These are phyloP conservation scores for Penicillium glabrum DNA, from an alignment of 2,329 filamentous ascomycete species.

Conservation along the genomic window DNA sequence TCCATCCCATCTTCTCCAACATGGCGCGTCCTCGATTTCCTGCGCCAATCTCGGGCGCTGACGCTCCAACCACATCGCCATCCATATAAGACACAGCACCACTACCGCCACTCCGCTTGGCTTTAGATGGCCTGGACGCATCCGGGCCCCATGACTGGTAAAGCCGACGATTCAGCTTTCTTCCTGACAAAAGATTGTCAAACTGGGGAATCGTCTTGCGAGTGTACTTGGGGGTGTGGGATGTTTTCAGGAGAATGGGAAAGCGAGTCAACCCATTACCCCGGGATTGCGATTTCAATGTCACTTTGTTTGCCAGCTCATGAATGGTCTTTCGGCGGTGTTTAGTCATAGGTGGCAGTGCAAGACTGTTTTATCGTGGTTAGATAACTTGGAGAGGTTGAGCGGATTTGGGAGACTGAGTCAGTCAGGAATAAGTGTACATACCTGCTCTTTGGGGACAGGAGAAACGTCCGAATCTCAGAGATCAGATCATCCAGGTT, in stretches of 20 bases:
- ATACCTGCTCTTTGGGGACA: conserved; percentile 63
- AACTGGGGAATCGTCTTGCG: conserved; percentile 54
- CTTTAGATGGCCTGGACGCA: conserved; percentile 19
- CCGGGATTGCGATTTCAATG: conserved; percentile 79
- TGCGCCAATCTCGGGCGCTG: conserved; percentile 77
- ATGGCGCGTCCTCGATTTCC: conserved; percentile 84
- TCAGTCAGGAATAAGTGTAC: conserved; percentile 23
- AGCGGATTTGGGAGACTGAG: neutral
- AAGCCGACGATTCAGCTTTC: conserved; percentile 29
- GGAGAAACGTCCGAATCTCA: conserved; percentile 72
- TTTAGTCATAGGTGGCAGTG: conserved; percentile 82
- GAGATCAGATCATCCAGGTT: conserved; percentile 67
- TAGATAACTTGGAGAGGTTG: neutral
- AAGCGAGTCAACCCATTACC: conserved; percentile 73
- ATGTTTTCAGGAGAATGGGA: conserved; percentile 74
- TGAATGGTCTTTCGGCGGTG: conserved; percentile 75
- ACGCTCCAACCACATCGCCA: conserved; percentile 83
- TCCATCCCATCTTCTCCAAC: conserved; percentile 98
- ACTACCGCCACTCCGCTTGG: conserved; percentile 38
- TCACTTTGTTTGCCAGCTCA: conserved; percentile 71
- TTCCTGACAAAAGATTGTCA: conserved; percentile 39
- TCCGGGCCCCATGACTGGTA: conserved; percentile 26
- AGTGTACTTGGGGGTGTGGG: conserved; percentile 62
- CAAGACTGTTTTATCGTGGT: conserved; percentile 52
- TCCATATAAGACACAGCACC: conserved; percentile 66